phyloP scores from a whole-genome alignment of 225 moss, liverwort and hornwort genomes.

The Takakia lepidozioides region DNA sequence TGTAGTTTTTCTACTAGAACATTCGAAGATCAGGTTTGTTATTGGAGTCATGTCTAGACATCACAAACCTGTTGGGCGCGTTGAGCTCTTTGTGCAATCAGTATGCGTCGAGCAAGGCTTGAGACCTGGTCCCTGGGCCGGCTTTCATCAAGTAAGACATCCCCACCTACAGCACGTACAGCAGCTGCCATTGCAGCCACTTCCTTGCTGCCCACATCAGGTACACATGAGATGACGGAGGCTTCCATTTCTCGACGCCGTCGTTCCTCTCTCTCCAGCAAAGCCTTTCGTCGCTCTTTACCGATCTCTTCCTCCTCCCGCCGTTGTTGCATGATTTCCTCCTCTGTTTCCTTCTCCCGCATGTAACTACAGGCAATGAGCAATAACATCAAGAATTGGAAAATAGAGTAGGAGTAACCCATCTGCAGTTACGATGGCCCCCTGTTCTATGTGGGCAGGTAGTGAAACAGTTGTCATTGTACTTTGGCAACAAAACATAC shows the following conservation, averaged over 20 bases:
- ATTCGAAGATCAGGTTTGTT: no score
- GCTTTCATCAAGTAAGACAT: conserved; percentile 89
- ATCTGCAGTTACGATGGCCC: no score
- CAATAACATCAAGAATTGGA: no score
- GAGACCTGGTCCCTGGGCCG: conserved; percentile 92
- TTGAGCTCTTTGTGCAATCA: conserved; percentile 88
- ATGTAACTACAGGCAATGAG: conserved; percentile 56
- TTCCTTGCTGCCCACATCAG: conserved; percentile 94
- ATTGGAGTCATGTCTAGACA: no score
- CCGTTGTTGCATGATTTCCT: conserved; percentile 83
- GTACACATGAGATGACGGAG: conserved; percentile 84
- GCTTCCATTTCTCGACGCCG: conserved; percentile 93
- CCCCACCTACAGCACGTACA: conserved; percentile 92
- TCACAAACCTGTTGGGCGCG: conserved; percentile 84
- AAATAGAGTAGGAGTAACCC: no score
- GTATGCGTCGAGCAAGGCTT: conserved; percentile 84
- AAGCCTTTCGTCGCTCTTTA: conserved; percentile 81
- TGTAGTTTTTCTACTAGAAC: no score
- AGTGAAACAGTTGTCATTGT: no score
- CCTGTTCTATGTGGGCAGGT: no score
- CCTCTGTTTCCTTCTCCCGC: conserved; percentile 96
- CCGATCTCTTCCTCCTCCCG: conserved; percentile 99
- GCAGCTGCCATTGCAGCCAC: conserved; percentile 99
- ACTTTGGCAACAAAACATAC: no score
- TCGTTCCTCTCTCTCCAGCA: conserved; percentile 88